phyloP scores from a whole-genome alignment of 1,139 yeast species.

The Saccharomycopsis crataegensis region DNA sequence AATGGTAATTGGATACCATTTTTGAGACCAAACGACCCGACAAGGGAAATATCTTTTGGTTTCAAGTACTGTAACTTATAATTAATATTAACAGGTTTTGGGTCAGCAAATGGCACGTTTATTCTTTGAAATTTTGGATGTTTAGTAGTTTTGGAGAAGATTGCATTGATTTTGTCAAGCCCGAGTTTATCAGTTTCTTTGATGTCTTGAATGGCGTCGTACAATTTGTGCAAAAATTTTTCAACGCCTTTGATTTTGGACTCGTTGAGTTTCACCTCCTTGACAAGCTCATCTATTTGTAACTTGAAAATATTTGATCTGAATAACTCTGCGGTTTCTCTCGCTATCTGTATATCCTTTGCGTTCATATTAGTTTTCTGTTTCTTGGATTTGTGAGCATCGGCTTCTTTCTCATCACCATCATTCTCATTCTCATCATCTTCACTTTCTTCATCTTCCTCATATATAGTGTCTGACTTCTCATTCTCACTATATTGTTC shows the following conservation, averaged over 20 bases:
- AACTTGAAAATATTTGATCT: conserved; percentile 90
- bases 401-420: conserved; percentile 21
- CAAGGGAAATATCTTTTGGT: conserved; percentile 74
- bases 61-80: conserved; percentile 61
- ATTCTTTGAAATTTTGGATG: conserved; percentile 37
- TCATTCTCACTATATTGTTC: conserved; percentile 20
- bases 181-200: conserved; percentile 48
- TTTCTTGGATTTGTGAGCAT: conserved; percentile 18
- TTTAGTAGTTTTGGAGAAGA: conserved; percentile 27
- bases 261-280: conserved; percentile 71
- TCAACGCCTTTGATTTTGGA: conserved; percentile 53
- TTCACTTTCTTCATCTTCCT: conserved; percentile 15
- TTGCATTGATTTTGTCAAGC: conserved; percentile 45
- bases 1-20: conserved; percentile 62
- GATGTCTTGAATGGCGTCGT: conserved; percentile 58
- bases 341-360: conserved; percentile 82
- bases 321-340: conserved; percentile 91
- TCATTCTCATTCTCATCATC: conserved; percentile 21
- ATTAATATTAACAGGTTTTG: conserved; percentile 64
- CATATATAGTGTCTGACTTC: conserved; percentile 19
- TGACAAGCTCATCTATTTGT: conserved; percentile 84
- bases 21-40: conserved; percentile 86
- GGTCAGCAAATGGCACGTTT: conserved; percentile 82
- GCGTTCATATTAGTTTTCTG: conserved; percentile 36
- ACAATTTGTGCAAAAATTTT: conserved; percentile 68